Evolutionary conservation across 352 stramenopile species (phyloP), one percentile per base, ranked within the genome.

Genomic region (Stramenopiles sp.): DNA sequence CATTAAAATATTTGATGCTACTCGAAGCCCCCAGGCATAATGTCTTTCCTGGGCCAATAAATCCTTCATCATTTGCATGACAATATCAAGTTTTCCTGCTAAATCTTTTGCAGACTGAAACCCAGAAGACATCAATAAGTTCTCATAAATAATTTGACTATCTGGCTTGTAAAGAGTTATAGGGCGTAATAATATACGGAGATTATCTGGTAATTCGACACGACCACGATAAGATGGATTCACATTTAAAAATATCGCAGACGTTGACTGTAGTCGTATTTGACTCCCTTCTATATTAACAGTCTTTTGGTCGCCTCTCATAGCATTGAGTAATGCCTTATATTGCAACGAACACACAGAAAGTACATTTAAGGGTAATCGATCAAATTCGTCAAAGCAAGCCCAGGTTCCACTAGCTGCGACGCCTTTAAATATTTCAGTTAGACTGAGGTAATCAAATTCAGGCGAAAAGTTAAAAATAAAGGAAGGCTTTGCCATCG

Each of bases 91-190:
- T 50, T 92, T 92, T 23, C 66, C 80, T 5, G 76, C 74, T 2
- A 91, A 56, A 17, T 78, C 68, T 52, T 89, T 89, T 21, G 70
- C 70, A 22, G 80, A 62, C 18, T 74, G 79, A 44, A 91, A 92
- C 3, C 76, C 76, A 58, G 87, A 70, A 2, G 72, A 72, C 71
- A 91, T 89, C 23, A 92, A 56, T 70, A 91, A 90, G 52, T 90
- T 91, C 51, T 92, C 76, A 50, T 71, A 90, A 46, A 92, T 92
- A 12, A 91, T 51, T 40, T 88, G 70, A 0, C 88, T 52, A 51
- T 92, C 74, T 6, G 76, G 76, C 21, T 90, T 74, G 71, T 89
- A 89, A 29, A 91, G 71, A 7, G 75, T 89, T 64, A 91, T 89
- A 7, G 76, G 74, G 2, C 76, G 64, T 53, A 92, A 91, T 1